Conservation (phyloP, 768 basidiomycete species). For the Kwoniella europaea region DNA sequence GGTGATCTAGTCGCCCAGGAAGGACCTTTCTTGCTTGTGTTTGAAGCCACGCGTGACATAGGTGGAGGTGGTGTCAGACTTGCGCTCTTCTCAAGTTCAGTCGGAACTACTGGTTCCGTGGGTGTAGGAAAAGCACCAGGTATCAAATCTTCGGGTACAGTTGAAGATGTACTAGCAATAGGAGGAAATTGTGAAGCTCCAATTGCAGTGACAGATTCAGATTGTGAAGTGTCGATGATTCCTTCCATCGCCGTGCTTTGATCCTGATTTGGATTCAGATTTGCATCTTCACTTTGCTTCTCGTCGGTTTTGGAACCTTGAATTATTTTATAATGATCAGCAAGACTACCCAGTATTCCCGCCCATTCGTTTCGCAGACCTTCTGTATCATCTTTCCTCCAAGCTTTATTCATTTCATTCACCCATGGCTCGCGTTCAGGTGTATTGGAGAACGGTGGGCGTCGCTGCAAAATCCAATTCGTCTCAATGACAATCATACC, state of each 20-base stretch:
- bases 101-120: neutral
- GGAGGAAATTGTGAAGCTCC: constrained; percentile 4
- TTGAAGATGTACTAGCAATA: neutral
- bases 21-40: neutral
- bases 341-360: constrained; percentile 6
- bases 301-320: neutral
- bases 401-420: neutral
- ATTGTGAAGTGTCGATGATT: constrained; percentile 8
- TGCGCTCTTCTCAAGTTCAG: neutral
- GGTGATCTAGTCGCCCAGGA: neutral
- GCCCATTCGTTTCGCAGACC: constrained; percentile 24
- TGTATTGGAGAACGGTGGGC: neutral
- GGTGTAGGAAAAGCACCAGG: constrained; percentile 13
- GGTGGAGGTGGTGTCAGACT: neutral
- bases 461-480: neutral
- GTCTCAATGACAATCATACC: too few species aligned
- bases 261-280: neutral
- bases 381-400: constrained; percentile 13
- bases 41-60: neutral
- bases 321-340: neutral
- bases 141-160: constrained; percentile 5
- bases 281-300: neutral
- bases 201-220: constrained; percentile 11
- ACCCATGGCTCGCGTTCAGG: constrained; percentile 13
- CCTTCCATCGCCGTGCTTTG: neutral